Evolutionary conservation across 176 grass and related monocot species (phyloP), one percentile per base, ranked within the genome.

Genomic region (Triticum turgidum): DNA sequence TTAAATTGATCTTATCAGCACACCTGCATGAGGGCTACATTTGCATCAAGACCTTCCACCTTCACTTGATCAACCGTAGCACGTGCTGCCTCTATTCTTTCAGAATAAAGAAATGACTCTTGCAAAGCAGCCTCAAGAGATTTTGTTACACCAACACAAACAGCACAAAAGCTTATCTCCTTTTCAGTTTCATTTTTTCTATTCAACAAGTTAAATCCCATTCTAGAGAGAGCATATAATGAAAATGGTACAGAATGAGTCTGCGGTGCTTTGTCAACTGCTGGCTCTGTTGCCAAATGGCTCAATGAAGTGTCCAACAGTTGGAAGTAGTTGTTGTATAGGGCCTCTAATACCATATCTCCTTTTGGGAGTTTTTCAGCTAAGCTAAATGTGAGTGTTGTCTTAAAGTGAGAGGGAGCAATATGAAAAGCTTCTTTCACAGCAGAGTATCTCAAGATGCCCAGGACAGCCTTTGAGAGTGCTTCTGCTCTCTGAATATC

Each of bases 331-430:
- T 95, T 93, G 22, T 86, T 87, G 82, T 87, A 92, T 81, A 98
- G 80, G n/a, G 91, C 93, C 95, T 89, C 86, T 89, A 95, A 89
- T 45, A 98, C 89, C 75, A 87, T 86, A 39, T 95, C 96, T 68
- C 93, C 96, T 94, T 93, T 98, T 42, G 96, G 93, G 92, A 98
- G 93, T 61, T 93, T 90, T 90, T 98, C 94, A 79, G 89, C 88
- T 58, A 95, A 89, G 91, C 91, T 95, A 84, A 98, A 95, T 66
- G 96, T 83, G 86, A 98, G 90, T 76, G 73, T 92, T 39, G 91
- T 98, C 84, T 95, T 95, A 35, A 98, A 95, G 74, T 95, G 86
- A n/a, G 93, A 95, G 22, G 93, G 93, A 78, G 87, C 81, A 74
- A 90, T 84, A 86, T 88, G 88, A 85, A 98, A 98, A 81, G 84